Evolutionary conservation across 495 filamentous ascomycete species (phyloP), one percentile per base, ranked within the genome.

Genomic region (Margaritispora aquatica): DNA sequence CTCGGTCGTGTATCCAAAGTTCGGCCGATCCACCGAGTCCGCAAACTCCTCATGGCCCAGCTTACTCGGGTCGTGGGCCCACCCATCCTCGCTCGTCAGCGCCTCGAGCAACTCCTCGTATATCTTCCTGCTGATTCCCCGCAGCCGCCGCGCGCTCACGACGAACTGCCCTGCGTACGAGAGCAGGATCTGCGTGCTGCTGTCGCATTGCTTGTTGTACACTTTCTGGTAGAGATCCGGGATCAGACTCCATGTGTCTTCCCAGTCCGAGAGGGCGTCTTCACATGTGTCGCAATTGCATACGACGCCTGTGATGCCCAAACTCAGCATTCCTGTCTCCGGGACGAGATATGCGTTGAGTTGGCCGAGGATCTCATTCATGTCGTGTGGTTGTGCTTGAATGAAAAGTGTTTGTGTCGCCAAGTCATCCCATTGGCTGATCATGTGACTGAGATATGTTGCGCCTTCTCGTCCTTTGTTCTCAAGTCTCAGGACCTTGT

Each of bases 81-180:
- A 50, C 4, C 24, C 47, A 24, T 27, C 26, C 24, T 31, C 27
- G 23, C 57, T 47, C 20, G 53, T 57, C 19, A 64, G 51, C 5
- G 29, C 24, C 8, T 20, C 23, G 26, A 79, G 52, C 26, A 67
- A 61, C 7, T 63, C 41, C 46, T 69, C 62, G 53, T 71, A 78
- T 36, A 74, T 63, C 23, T 44, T 20, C 50, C 65, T 70, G 27
- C 54, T 55, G 1, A 69, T 63, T 8, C 70, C 74, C 15, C 72
- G 61, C 11, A 77, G 71, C 20, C 76, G 66, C 11, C 38, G 54
- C 8, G 69, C 69, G n/a, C 72, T 75, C 10, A 68, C 74, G 38
- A 79, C 67, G 55, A 79, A 78, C 54, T 76, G 73, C 4, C 76
- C 75, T 60, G 70, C 72, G 60, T 76, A 77, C 7, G 69, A 62